phyloP scores from a whole-genome alignment of 2,329 filamentous ascomycete genomes.

The Colletotrichum coccodes region DNA sequence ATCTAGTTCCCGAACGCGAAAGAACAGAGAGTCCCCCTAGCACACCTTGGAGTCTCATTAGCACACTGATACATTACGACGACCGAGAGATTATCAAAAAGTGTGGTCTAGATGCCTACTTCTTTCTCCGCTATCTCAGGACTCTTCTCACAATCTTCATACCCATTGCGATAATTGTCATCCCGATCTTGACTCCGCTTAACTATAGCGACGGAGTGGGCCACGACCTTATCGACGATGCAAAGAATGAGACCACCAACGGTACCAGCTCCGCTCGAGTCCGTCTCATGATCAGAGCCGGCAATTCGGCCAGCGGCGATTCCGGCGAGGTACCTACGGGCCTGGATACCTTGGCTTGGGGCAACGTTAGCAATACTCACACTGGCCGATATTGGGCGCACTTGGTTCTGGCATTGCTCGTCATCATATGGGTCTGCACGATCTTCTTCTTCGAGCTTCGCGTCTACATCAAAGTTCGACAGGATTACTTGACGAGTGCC shows the following conservation, averaged over 20 bases:
- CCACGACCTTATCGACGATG: slow-evolving; percentile 54
- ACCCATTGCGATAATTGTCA: slow-evolving; percentile 79
- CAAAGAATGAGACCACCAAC: background rate
- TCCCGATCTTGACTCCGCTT: slow-evolving; percentile 87
- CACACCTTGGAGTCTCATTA: slow-evolving; percentile 61
- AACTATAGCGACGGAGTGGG: slow-evolving; percentile 81
- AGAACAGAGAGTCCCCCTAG: slow-evolving; percentile 79
- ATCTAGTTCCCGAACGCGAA: slow-evolving; percentile 86
- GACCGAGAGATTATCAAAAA: slow-evolving; percentile 91
- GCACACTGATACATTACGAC: slow-evolving; percentile 73
- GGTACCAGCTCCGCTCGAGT: slow-evolving; percentile 36
- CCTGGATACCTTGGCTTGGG: slow-evolving; percentile 86
- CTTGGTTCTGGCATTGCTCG: slow-evolving; percentile 78
- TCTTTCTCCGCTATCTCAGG: slow-evolving; percentile 89
- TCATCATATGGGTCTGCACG: slow-evolving; percentile 86
- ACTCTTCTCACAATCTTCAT: slow-evolving; percentile 89
- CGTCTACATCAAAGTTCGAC: slow-evolving; percentile 91
- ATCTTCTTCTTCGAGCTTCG: slow-evolving; percentile 88
- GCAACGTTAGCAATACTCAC: slow-evolving; percentile 78
- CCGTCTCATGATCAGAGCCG: slow-evolving; percentile 41
- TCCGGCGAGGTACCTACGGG: slow-evolving; percentile 56
- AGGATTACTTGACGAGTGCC: slow-evolving; percentile 93
- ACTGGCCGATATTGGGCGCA: slow-evolving; percentile 85
- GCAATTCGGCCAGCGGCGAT: slow-evolving; percentile 40
- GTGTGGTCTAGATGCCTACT: slow-evolving; percentile 95